Evolutionary conservation across 179 eudicot species (phyloP).

Genomic region (Beta corolliflora): DNA sequence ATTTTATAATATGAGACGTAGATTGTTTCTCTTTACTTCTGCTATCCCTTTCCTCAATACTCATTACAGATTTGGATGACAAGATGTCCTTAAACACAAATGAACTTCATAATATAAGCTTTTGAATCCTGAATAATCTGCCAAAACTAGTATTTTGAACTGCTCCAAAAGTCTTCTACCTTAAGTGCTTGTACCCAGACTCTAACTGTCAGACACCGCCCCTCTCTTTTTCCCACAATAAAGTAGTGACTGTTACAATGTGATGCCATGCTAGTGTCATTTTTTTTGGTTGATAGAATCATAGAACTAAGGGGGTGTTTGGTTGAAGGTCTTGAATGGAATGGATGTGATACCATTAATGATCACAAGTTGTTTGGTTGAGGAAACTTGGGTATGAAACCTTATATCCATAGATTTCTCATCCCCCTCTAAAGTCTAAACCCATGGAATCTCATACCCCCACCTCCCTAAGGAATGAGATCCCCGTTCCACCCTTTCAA

Average conservation of each 20-base stretch:
- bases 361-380: too few relatives aligned
- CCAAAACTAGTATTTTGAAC: not conserved
- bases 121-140: not conserved
- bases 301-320: too few relatives aligned
- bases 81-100: not conserved
- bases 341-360: too few relatives aligned
- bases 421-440: too few relatives aligned
- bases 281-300: conserved; percentile 6
- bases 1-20: not conserved
- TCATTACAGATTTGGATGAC: not conserved
- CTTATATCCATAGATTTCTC: too few relatives aligned
- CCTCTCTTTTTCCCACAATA: not conserved
- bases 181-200: not conserved
- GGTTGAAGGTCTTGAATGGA: too few relatives aligned
- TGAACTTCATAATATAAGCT: not conserved
- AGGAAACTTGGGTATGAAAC: too few relatives aligned
- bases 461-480: too few relatives aligned
- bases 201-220: not conserved
- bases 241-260: not conserved
- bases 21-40: not conserved
- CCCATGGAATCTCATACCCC: too few relatives aligned
- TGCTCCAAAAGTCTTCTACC: not conserved
- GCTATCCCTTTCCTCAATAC: not conserved
- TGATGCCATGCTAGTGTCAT: not conserved
- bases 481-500: too few relatives aligned